Percentiles rank a stretch among this genome's conserved stretches.
phyloP scores from a whole-genome alignment of 768 basidiomycete species.

The Candolleomyces eurysporus region DNA sequence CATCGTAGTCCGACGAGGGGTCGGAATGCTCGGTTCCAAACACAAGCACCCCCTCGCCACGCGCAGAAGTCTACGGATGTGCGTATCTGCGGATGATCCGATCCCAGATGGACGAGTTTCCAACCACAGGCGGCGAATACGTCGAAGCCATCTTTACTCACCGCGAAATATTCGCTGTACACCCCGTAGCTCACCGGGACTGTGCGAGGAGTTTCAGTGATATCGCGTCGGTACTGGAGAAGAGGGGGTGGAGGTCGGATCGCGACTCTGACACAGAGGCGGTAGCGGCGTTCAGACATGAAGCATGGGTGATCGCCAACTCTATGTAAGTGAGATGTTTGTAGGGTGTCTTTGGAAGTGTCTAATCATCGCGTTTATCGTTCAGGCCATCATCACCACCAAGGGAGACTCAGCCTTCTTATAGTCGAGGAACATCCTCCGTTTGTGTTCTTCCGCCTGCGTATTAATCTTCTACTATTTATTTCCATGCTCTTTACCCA shows the following conservation, averaged over 20 bases:
- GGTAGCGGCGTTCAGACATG: conserved; percentile 63
- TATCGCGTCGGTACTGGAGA: conserved; percentile 62
- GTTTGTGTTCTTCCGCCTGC: background rate
- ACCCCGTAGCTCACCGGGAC: conserved; percentile 58
- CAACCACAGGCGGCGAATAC: conserved; percentile 70
- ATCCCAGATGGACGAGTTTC: conserved; percentile 50
- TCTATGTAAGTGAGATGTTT: conserved; percentile 24
- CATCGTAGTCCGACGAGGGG: conserved; percentile 38
- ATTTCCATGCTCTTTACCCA: background rate
- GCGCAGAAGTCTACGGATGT: conserved; percentile 47
- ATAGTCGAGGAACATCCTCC: background rate
- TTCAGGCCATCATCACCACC: no score
- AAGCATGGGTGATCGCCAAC: conserved; percentile 59
- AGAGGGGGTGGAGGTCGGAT: conserved; percentile 67
- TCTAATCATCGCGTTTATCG: no score
- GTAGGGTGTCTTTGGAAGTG: background rate
- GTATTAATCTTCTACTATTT: background rate
- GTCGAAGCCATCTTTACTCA: conserved; percentile 78
- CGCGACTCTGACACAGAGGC: conserved; percentile 71
- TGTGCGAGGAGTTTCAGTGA: conserved; percentile 67
- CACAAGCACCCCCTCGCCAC: conserved; percentile 27
- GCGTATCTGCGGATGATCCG: conserved; percentile 61
- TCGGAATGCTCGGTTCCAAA: conserved; percentile 45
- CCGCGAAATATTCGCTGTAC: conserved; percentile 64
- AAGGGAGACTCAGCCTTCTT: background rate